Conservation (phyloP, 768 basidiomycete species). For the Leccinum olivaceopallidum region DNA sequence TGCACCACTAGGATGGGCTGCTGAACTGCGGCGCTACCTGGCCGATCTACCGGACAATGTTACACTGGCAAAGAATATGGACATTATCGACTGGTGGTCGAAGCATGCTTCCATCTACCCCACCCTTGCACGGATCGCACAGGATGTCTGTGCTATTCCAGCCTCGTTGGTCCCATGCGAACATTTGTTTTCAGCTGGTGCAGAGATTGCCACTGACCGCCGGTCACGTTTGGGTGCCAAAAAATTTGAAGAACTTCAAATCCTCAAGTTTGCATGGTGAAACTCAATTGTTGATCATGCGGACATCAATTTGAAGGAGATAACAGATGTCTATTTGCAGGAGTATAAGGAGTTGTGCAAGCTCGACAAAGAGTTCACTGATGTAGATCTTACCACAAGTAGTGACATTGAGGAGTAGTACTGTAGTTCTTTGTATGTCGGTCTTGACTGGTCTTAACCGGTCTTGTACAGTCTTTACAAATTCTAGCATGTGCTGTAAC, state of each 20-base stretch:
- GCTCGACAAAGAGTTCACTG: background rate
- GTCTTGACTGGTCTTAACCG: background rate
- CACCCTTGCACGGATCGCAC: background rate
- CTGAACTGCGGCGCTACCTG: background rate
- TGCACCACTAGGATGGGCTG: background rate
- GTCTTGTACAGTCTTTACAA: background rate
- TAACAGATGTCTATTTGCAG: background rate
- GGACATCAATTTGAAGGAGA: background rate
- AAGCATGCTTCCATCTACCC: background rate
- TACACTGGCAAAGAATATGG: background rate
- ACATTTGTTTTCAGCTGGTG: background rate
- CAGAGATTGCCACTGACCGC: background rate
- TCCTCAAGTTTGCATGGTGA: background rate
- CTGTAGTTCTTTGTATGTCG: background rate
- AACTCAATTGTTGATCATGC: background rate
- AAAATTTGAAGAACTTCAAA: background rate
- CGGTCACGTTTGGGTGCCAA: background rate
- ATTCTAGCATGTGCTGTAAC: background rate
- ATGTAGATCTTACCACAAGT: background rate
- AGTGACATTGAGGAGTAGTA: background rate
- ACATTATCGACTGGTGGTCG: background rate
- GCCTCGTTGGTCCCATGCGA: background rate
- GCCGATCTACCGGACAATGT: background rate
- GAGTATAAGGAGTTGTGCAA: background rate
- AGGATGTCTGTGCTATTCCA: background rate